Evolutionary conservation across 768 basidiomycete species (phyloP), one percentile per base, ranked within the genome.

Genomic region (Daedalea quercina): DNA sequence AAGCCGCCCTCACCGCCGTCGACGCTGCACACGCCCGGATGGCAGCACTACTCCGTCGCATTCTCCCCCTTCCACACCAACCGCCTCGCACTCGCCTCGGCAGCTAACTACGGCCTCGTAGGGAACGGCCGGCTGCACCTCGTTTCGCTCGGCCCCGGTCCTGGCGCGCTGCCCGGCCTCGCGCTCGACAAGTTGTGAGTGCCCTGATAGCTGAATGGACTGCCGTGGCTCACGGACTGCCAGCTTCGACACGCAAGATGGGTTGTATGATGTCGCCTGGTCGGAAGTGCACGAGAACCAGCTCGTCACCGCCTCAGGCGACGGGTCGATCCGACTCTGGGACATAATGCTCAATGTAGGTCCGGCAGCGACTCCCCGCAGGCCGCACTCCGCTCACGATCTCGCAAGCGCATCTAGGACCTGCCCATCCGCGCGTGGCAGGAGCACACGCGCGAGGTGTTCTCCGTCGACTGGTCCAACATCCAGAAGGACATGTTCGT

Each of bases 401-500:
- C 63, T 65, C 58, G 54, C 58, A 70, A 67, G 65, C 57, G 45
- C 41, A 42, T 56, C 7, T 70, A 97, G 93, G 87, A 92, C 60
- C 79, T 86, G 50, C 94, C 95, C 1, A 87, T 97, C 58, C 82
- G 84, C 55, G 82, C 81, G 46, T 98, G 95, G 94, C 87, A 91
- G 61, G 95, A 98, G 68, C 95, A 98, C 68, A 82, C 85, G 12
- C 81, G 85, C 47, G 95, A 98, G 66, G 91, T 94, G 7, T 94
- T 90, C 73, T 87, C 87, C 11, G 82, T 97, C 4, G 91, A 98
- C 67, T 98, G 95, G 94, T 93, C 87, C 56, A 98, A 96, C 69
- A 68, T 94, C 56, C 83, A 85, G 61, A 96, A 95, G 65, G 87
- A 92, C 57, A 79, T 80, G 0, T 94, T 96, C 66, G 80, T 78